Percentiles rank a stretch among this genome's conserved stretches.
Conservation (phyloP, 495 filamentous ascomycete genomes). For the Tricharina praecox region DNA sequence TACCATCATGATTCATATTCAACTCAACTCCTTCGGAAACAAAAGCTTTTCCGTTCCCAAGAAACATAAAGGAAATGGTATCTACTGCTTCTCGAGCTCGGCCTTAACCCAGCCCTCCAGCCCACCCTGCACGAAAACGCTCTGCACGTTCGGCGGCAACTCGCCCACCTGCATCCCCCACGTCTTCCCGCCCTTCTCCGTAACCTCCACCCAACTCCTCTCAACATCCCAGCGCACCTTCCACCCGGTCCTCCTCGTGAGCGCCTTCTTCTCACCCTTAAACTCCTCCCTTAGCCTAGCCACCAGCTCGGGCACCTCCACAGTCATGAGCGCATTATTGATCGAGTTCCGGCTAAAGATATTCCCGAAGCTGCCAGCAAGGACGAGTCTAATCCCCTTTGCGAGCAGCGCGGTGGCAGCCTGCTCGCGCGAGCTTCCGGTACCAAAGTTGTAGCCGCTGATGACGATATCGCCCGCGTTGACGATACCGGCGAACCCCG, state of each 20-base stretch:
- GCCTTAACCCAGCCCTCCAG: constrained; percentile 74
- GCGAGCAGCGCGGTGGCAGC: constrained; percentile 80
- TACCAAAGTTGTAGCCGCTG: constrained; percentile 80
- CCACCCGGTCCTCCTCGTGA: constrained; percentile 80
- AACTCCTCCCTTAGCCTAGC: constrained; percentile 52
- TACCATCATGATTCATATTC: no score
- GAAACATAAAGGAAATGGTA: no score
- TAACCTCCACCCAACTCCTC: constrained; percentile 48
- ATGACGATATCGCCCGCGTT: constrained; percentile 63
- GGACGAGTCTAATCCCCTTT: constrained; percentile 66
- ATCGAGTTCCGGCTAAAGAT: constrained; percentile 81
- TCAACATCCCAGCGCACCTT: constrained; percentile 70
- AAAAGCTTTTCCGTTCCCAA: no score
- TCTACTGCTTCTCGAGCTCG: constrained; percentile 31
- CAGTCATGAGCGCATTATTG: constrained; percentile 76
- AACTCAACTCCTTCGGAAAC: no score
- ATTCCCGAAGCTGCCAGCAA: constrained; percentile 73
- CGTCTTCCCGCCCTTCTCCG: constrained; percentile 32
- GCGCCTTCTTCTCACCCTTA: constrained; percentile 34
- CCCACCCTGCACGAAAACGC: constrained; percentile 66
- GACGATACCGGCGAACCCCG: constrained; percentile 42
- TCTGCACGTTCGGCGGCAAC: constrained; percentile 75
- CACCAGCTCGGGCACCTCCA: constrained; percentile 64
- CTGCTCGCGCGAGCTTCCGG: constrained; percentile 67
- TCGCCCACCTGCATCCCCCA: constrained; percentile 78